Base-by-base conservation (phyloP, 495 filamentous ascomycete genomes). In the Terfezia boudieri region DNA sequence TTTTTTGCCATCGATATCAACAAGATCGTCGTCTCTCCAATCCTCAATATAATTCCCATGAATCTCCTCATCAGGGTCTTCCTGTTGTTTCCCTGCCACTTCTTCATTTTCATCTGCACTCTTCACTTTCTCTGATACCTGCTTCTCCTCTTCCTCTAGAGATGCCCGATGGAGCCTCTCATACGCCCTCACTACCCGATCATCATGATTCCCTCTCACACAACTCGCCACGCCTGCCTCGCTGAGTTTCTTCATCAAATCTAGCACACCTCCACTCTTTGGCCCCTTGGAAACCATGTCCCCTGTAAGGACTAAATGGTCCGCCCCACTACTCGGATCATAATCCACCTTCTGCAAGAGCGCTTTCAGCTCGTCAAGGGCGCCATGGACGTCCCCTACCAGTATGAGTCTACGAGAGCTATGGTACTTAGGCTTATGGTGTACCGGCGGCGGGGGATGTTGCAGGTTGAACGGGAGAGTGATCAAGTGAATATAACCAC, bases 191-290 rank as follows among this genome's bases (percentile, higher is more conserved):
- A 93, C 70, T 11, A 94, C 72, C 9, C 78, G 73, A 61, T 98
- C 86, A 63, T 98, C 90, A 67, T 95, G 87, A 68, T 98, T 96
- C 12, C 90, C 90, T 26, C 90, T 78, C 1, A 95, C 86, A 55
- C 76, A 83, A 36, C 79, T 81, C 3, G 89, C 89, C 41, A 20
- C 41, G 41, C 41, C 41, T 20, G 4, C 14, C 41, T 20, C 41
- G 14, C 72, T 73, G 26, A 84, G 66, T 12, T 72, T 63, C 55
- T 81, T 79, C 10, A 80, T 83, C 14, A 86, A 67, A 54, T 84
- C 76, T 35, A 98, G 71, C 0, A 94, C 86, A 35, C 83, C 84
- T 1, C 69, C 51, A 54, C 83, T 88, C 62, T 93, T 80, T 9
- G 89, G 89, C 8, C 90, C 90, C 66, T 93, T 94, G 59, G 80